Conservation (phyloP, 495 filamentous ascomycete genomes). For the Lindgomyces ingoldianus region DNA sequence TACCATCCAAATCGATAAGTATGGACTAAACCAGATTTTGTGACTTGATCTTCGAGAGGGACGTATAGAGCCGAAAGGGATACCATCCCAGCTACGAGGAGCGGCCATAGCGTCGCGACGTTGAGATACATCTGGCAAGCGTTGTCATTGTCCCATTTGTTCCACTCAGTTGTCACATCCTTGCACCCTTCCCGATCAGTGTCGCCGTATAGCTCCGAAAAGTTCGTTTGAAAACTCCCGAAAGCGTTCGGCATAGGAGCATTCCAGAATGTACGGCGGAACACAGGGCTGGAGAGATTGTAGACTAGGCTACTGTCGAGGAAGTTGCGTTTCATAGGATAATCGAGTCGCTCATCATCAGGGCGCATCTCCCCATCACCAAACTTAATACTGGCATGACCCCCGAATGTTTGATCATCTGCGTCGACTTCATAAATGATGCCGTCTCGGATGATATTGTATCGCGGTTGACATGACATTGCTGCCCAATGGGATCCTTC, state of each 20-base stretch:
- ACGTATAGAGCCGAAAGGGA: background rate
- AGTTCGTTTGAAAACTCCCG: background rate
- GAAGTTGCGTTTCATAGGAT: background rate
- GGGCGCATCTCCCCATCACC: background rate
- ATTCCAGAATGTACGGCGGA: slow-evolving; percentile 1
- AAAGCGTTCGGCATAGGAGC: background rate
- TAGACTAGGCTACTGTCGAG: background rate
- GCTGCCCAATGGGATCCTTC: background rate
- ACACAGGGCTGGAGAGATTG: slow-evolving; percentile 1
- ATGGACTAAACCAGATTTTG: background rate
- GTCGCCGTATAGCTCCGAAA: background rate
- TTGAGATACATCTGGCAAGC: slow-evolving; percentile 3
- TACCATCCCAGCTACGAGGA: background rate
- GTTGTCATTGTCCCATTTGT: slow-evolving; percentile 1
- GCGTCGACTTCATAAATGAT: background rate
- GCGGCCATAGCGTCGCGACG: background rate
- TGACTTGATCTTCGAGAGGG: background rate
- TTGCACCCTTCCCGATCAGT: background rate
- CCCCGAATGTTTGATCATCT: background rate
- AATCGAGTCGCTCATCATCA: background rate
- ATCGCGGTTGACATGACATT: background rate
- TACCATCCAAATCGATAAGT: background rate
- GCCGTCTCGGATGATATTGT: background rate
- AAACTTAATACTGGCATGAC: background rate
- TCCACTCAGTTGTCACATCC: background rate